Percentiles rank a stretch among this genome's conserved stretches.
These are phyloP conservation scores for Ganoderma resinaceum DNA, from an alignment of 1,284 basidiomycete genomes.

Conservation along the genomic window DNA sequence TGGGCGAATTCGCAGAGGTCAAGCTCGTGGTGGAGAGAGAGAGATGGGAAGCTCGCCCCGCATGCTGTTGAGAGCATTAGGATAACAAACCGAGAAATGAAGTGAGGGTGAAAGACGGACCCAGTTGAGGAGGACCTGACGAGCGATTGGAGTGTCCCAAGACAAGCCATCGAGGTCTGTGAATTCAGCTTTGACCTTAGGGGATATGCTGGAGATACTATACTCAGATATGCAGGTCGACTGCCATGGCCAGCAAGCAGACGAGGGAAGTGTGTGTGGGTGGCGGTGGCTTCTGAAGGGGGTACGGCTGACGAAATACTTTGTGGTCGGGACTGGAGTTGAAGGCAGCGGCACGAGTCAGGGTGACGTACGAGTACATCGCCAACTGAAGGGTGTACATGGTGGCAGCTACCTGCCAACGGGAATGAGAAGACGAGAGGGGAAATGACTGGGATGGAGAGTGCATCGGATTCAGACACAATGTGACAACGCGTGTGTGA, in stretches of 20 bases:
- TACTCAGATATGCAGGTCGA: no score
- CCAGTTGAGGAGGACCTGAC: slow-evolving; percentile 25
- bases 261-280: no score
- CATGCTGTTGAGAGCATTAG: background rate
- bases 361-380: no score
- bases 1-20: background rate
- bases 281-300: no score
- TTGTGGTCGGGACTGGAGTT: background rate
- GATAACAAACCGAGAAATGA: no score
- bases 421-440: background rate
- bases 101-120: slow-evolving; percentile 11
- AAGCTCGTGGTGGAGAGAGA: background rate
- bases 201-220: slow-evolving; percentile 6
- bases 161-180: slow-evolving; percentile 29
- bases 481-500: slow-evolving; percentile 1
- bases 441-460: background rate
- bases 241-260: no score
- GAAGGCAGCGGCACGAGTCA: no score
- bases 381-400: no score
- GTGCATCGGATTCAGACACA: background rate
- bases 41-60: background rate
- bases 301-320: slow-evolving; percentile 1
- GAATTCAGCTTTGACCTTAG: slow-evolving; percentile 29
- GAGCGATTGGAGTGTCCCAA: slow-evolving; percentile 26
- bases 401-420: background rate